phyloP scores from a whole-genome alignment of 164 flowering plant genomes.

The Vitis rotundifolia region DNA sequence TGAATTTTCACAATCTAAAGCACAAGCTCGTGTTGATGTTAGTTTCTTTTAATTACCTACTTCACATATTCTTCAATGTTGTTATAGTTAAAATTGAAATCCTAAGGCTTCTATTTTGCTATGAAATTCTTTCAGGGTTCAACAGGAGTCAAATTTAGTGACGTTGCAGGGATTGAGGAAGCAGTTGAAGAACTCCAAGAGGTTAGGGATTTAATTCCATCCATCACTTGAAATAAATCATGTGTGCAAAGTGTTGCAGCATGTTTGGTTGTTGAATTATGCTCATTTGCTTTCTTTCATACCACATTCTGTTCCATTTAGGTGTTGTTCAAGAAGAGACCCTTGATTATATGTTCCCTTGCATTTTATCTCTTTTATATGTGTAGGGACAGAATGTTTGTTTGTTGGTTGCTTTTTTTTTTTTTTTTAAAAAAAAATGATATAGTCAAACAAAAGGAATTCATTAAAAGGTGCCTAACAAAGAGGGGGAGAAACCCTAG shows the following conservation, averaged over 20 bases:
- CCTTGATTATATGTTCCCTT: too few relatives aligned
- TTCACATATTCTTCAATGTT: neutral
- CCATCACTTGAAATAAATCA: neutral
- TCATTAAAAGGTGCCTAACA: too few relatives aligned
- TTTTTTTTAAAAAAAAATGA: too few relatives aligned
- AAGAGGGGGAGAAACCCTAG: too few relatives aligned
- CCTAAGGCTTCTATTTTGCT: neutral
- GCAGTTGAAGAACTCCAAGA: constrained; percentile 98
- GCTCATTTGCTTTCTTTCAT: neutral
- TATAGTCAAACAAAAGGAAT: too few relatives aligned
- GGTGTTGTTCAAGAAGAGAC: too few relatives aligned
- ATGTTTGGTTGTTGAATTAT: neutral
- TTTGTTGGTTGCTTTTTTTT: too few relatives aligned
- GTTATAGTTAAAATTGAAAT: neutral
- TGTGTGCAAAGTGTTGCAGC: too few relatives aligned
- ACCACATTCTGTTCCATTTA: too few relatives aligned
- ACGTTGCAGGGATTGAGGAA: constrained; percentile 96
- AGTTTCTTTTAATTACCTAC: constrained; percentile 29
- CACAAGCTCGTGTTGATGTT: constrained; percentile 99
- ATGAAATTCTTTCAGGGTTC: constrained; percentile 61
- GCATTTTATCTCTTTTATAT: too few relatives aligned
- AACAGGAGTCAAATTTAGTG: constrained; percentile 83
- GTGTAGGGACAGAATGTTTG: too few relatives aligned
- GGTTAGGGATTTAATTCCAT: constrained; percentile 35
- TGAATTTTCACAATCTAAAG: constrained; percentile 86